These are phyloP conservation scores for Amaranthus tricolor DNA, from an alignment of 179 eudicot species.

Conservation along the genomic window DNA sequence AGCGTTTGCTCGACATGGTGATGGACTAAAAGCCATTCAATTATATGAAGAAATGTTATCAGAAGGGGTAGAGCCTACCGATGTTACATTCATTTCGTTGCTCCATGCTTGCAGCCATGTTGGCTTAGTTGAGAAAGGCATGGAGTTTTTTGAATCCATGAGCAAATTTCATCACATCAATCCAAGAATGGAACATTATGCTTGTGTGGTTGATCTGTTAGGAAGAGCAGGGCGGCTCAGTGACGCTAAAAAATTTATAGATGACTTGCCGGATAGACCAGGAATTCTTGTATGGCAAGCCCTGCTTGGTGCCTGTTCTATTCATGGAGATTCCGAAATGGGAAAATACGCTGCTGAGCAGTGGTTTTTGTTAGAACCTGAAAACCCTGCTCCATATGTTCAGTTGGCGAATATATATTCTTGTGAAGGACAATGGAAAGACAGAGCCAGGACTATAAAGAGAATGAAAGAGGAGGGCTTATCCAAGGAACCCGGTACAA, in stretches of 20 bases:
- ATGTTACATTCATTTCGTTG: conserved; percentile 80
- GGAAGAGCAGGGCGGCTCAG: conserved; percentile 71
- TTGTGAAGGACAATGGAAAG: conserved; percentile 65
- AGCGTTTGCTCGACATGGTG: conserved; percentile 88
- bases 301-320: conserved; percentile 69
- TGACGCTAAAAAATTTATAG: conserved; percentile 64
- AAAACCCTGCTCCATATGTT: conserved; percentile 53
- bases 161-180: conserved; percentile 39
- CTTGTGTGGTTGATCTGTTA: conserved; percentile 83
- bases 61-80: conserved; percentile 60
- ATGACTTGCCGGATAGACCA: conserved; percentile 54
- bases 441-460: conserved; percentile 61
- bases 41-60: conserved; percentile 56
- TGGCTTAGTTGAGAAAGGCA: conserved; percentile 66
- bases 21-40: conserved; percentile 58
- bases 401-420: conserved; percentile 82
- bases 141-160: conserved; percentile 72
- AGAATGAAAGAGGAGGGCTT: conserved; percentile 66
- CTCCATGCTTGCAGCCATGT: conserved; percentile 93
- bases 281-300: conserved; percentile 75
- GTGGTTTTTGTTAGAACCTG: conserved; percentile 48
- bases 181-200: conserved; percentile 87
- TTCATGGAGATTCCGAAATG: conserved; percentile 54
- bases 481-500: conserved; percentile 64
- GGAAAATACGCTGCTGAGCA: conserved; percentile 77